Evolutionary conservation across 2,329 filamentous ascomycete genomes (phyloP).

Genomic region (Didymellaceae sp.): DNA sequence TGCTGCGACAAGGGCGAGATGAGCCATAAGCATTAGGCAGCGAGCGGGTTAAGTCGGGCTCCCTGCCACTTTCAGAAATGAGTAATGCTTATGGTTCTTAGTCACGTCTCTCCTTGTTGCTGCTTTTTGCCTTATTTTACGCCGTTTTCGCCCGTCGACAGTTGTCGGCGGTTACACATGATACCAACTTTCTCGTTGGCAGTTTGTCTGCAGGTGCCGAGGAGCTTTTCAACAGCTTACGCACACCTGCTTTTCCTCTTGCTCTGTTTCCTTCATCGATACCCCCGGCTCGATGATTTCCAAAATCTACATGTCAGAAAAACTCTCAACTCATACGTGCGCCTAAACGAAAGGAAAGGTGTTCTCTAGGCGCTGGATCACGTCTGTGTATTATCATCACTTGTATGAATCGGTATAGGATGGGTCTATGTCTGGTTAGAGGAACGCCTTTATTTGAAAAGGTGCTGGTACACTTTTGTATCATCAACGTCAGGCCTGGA

Average conservation of each 20-base stretch:
- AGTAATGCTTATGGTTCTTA: slow-evolving; percentile 26
- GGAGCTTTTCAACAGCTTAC: slow-evolving; percentile 10
- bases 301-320: slow-evolving; percentile 31
- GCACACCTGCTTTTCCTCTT: slow-evolving; percentile 16
- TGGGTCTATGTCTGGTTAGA: slow-evolving; percentile 20
- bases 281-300: slow-evolving; percentile 18
- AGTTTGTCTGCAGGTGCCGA: slow-evolving; percentile 9
- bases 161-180: slow-evolving; percentile 14
- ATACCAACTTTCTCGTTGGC: slow-evolving; percentile 18
- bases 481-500: slow-evolving; percentile 19
- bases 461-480: slow-evolving; percentile 35
- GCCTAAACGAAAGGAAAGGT: slow-evolving; percentile 23
- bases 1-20: slow-evolving; percentile 46
- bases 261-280: slow-evolving; percentile 19
- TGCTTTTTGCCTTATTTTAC: slow-evolving; percentile 17
- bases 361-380: slow-evolving; percentile 35
- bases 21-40: slow-evolving; percentile 44
- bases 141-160: slow-evolving; percentile 13
- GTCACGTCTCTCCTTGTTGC: slow-evolving; percentile 11
- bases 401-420: slow-evolving; percentile 32
- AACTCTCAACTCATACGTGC: slow-evolving; percentile 36
- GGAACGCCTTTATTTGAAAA: slow-evolving; percentile 23
- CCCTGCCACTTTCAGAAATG: slow-evolving; percentile 27
- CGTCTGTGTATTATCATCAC: slow-evolving; percentile 40
- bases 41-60: slow-evolving; percentile 38